phyloP scores from a whole-genome alignment of 495 filamentous ascomycete species.

The Aspergillus indologenus region DNA sequence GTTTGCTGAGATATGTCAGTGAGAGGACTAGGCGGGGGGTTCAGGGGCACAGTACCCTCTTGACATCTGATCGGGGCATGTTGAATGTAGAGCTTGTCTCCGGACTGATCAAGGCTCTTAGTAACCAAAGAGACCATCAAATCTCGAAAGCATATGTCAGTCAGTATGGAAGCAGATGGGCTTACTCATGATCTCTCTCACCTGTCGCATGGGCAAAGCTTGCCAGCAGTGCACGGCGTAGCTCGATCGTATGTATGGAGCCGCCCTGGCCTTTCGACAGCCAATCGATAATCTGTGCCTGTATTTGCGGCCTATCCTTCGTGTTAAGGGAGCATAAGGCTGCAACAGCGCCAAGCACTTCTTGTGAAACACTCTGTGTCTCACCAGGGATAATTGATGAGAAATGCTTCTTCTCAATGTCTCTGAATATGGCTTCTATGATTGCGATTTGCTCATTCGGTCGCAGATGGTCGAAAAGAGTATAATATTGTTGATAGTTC shows the following conservation, averaged over 20 bases:
- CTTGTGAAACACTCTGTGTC: slow-evolving; percentile 5
- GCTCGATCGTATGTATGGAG: slow-evolving; percentile 63
- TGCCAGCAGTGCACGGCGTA: slow-evolving; percentile 63
- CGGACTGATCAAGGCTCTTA: slow-evolving; percentile 68
- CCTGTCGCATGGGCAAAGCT: slow-evolving; percentile 54
- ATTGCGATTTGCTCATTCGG: slow-evolving; percentile 57
- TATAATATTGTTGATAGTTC: slow-evolving; percentile 29
- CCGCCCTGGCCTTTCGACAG: slow-evolving; percentile 50
- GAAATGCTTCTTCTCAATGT: slow-evolving; percentile 56
- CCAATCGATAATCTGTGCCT: slow-evolving; percentile 64
- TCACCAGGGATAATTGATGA: slow-evolving; percentile 14
- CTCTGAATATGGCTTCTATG: slow-evolving; percentile 55
- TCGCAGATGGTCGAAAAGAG: slow-evolving; percentile 48
- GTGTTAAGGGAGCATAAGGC: slow-evolving; percentile 39
- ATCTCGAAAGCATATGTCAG: slow-evolving; percentile 33
- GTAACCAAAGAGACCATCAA: slow-evolving; percentile 58
- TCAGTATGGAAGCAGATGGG: slow-evolving; percentile 17
- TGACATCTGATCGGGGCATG: slow-evolving; percentile 79
- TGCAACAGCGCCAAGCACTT: slow-evolving; percentile 36
- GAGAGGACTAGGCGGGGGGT: neutral
- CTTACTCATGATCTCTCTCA: slow-evolving; percentile 18
- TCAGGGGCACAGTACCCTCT: slow-evolving; percentile 58
- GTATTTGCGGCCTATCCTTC: slow-evolving; percentile 32
- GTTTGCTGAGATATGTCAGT: slow-evolving; percentile 55
- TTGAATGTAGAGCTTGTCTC: slow-evolving; percentile 81